Base-by-base conservation (phyloP, 2,329 filamentous ascomycete genomes). In the Aspergillus versicolor region DNA sequence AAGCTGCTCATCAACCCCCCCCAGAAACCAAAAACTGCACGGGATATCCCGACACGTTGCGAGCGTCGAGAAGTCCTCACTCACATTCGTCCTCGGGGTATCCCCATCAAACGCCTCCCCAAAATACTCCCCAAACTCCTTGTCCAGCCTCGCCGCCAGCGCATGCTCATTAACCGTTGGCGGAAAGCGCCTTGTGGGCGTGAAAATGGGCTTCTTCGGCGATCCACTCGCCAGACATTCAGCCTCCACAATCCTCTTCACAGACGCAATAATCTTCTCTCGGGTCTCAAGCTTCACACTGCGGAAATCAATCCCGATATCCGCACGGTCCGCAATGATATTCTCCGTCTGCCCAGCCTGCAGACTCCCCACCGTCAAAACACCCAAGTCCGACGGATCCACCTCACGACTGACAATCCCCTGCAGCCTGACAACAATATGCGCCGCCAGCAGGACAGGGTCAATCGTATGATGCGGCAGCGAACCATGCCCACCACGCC, bases 301-400 rank as follows among this genome's bases (percentile, higher is more conserved):
- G 24, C 84, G 76, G 4, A 85, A 77, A 63, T 87, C 81, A 40
- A 87, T 67, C 12, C 81, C 81, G 4, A 87, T 72, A 48, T 79
- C 75, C 0, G 84, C 84, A 13, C 76, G 67, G 52, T 82, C 81
- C 0, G 82, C 75, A 52, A 87, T 86, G 54, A 87, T 79, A 63
- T 87, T 87, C 66, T 85, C 84, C 1, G 82, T 79, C 59, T 83
- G 78, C 1, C 84, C 84, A 0, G 82, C 83, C 58, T 84, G 79
- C n/a, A 87, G 69, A 52, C 77, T 79, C 8, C 82, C 83, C 6
- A 86, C 82, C 0, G 84, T 86, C 7, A 87, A 75, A 7, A 87
- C 84, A 12, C 78, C 82, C 12, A 79, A 73, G 55, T 86, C 83
- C 22, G 32, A 75, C 58, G 42, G 83, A 54, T 82, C 75, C 3